Base-by-base conservation (phyloP, 176 grass and related monocot species). In the Eragrostis curvula region DNA sequence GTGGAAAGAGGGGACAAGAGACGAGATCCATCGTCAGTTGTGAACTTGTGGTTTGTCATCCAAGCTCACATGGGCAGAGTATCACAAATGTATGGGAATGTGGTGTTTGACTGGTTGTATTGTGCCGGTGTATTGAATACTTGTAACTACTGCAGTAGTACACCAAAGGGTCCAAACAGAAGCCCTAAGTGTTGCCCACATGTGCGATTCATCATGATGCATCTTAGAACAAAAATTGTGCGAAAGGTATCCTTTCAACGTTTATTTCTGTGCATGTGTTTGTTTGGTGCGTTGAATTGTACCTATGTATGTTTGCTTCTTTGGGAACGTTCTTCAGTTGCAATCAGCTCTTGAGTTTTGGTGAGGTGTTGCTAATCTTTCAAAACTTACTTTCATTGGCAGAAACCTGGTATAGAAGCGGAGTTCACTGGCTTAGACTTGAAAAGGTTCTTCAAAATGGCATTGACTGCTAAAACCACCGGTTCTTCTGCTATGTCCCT, bases 371-470 rank as follows among this genome's bases (percentile, higher is more conserved):
- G 21, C 23, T 72, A 12, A 21, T 69, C 73, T 75, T 66, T 0
- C 39, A 44, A 36, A 28, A 39, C 20, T 27, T 61, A 27, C 2
- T 20, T 70, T 75, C 10, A 45, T 62, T 71, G 62, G 17, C 72
- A 95, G 92, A 84, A 93, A 79, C 81, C 88, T 42, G 92, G 81
- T 73, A 64, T 73, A n/a, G 92, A 98, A 85, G 84, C 74, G 57
- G 86, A 85, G 61, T 89, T 93, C 7, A 53, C 58, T 57, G 46
- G 70, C n/a, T 45, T 95, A 7, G 90, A 89, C 21, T 70, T 88
- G 68, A 88, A 85, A 40, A 74, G 28, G 5, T 78, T 95, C 63
- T 84, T 98, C 58, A 92, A 73, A 80, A 85, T 84, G 69, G 49
- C 87, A 17, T 59, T 94, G 24, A 87, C 41, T 2, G 39, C 46